Conservation (phyloP, 2,329 filamentous ascomycete genomes). For the Diplodia scrobiculata region DNA sequence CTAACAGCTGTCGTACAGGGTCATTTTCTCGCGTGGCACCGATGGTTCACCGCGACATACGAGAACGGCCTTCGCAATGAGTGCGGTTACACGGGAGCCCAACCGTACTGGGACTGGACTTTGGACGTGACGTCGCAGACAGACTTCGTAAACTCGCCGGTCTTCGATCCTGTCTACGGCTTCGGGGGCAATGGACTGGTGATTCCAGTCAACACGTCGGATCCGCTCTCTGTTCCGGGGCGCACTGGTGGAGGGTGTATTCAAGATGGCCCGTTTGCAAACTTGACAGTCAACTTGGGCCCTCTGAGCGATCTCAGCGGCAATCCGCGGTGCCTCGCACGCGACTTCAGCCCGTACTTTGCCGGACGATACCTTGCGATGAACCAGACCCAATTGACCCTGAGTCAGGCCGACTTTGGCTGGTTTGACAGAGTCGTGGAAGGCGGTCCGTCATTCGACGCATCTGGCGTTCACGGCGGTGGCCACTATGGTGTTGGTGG, state of each 20-base stretch:
- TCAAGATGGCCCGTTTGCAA: constrained; percentile 55
- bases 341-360: constrained; percentile 40
- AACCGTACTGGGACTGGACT: constrained; percentile 29
- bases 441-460: constrained; percentile 34
- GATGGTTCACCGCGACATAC: constrained; percentile 15
- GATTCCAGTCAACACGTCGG: neutral
- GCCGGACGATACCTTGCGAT: constrained; percentile 23
- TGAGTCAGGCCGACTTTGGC: constrained; percentile 15
- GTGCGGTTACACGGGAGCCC: constrained; percentile 18
- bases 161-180: constrained; percentile 27
- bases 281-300: constrained; percentile 51
- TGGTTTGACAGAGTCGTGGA: constrained; percentile 35
- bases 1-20: neutral
- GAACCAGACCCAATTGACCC: constrained; percentile 32
- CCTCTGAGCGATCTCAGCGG: constrained; percentile 46
- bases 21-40: constrained; percentile 22
- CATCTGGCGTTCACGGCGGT: constrained; percentile 50
- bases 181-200: constrained; percentile 29
- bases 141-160: constrained; percentile 8
- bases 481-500: constrained; percentile 52
- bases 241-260: constrained; percentile 58
- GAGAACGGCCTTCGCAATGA: constrained; percentile 15
- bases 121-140: constrained; percentile 17
- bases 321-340: constrained; percentile 46
- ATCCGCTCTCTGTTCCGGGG: constrained; percentile 7